A percentile compares a stretch with the other conserved stretches of the same genome.
Conservation (phyloP, 169 alveolate genomes). For the Plasmodium fragile region DNA sequence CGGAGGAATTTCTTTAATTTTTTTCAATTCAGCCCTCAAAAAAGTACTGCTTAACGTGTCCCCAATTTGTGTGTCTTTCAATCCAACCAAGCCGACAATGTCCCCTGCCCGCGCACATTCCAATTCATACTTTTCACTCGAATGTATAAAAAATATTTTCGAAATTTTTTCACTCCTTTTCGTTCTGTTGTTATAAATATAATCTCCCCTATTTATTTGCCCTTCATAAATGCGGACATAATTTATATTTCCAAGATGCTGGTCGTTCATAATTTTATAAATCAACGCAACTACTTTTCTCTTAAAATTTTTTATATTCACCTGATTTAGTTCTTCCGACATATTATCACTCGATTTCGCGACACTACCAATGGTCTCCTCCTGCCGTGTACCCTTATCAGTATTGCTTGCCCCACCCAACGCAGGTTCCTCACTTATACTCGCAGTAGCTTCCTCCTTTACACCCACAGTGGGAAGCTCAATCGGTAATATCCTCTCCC, state of each 20-base stretch:
- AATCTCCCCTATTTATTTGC: slow-evolving; percentile 82
- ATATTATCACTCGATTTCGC: slow-evolving; percentile 10
- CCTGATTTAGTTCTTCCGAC: slow-evolving; percentile 54
- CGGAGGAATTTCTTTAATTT: slow-evolving; percentile 89
- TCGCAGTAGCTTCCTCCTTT: not conserved
- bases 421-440: not conserved
- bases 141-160: slow-evolving; percentile 88
- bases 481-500: slow-evolving; percentile 1
- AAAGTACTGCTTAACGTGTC: slow-evolving; percentile 87
- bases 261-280: slow-evolving; percentile 77
- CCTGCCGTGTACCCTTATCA: not conserved
- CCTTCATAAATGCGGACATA: slow-evolving; percentile 88
- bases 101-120: slow-evolving; percentile 86
- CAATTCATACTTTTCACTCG: slow-evolving; percentile 87
- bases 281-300: slow-evolving; percentile 62
- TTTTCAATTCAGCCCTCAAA: slow-evolving; percentile 83
- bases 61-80: slow-evolving; percentile 89
- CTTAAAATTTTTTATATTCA: slow-evolving; percentile 62
- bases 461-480: not conserved
- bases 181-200: slow-evolving; percentile 85
- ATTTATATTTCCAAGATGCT: slow-evolving; percentile 84
- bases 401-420: not conserved
- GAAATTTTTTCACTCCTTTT: slow-evolving; percentile 86
- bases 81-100: slow-evolving; percentile 88
- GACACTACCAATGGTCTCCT: not conserved